A percentile compares a stretch with the other conserved stretches of the same genome.
These are phyloP conservation scores for Solanum rostratum DNA, from an alignment of 257 asterid genomes.

Conservation along the genomic window DNA sequence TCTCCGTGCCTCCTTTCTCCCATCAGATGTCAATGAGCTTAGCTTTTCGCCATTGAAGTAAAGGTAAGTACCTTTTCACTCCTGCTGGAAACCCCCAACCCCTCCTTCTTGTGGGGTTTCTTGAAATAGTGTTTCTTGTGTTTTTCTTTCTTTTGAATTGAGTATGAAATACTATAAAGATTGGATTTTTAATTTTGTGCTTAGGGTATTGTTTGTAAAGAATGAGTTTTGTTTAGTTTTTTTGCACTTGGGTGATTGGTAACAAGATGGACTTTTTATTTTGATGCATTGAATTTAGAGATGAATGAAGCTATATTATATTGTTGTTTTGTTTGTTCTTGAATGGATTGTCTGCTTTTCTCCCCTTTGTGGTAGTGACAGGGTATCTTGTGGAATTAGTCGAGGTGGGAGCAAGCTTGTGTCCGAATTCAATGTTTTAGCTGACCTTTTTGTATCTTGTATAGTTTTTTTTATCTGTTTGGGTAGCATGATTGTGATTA, in stretches of 20 bases:
- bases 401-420: neutral
- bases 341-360: neutral
- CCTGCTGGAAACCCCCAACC: neutral
- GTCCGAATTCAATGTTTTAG: neutral
- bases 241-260: neutral
- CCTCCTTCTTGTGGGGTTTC: neutral
- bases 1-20: neutral
- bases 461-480: neutral
- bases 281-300: neutral
- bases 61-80: neutral
- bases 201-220: neutral
- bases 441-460: neutral
- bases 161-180: neutral
- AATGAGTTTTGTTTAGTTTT: neutral
- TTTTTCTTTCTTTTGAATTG: neutral
- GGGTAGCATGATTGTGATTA: neutral
- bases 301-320: neutral
- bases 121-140: neutral
- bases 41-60: neutral
- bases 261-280: neutral
- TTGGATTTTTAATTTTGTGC: neutral
- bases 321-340: neutral
- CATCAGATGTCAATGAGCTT: neutral
- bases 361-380: neutral
- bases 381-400: neutral